A percentile compares a stretch with the other conserved stretches of the same genome.
Conservation (phyloP, 169 alveolate genomes). For the Eimeria acervulina region DNA sequence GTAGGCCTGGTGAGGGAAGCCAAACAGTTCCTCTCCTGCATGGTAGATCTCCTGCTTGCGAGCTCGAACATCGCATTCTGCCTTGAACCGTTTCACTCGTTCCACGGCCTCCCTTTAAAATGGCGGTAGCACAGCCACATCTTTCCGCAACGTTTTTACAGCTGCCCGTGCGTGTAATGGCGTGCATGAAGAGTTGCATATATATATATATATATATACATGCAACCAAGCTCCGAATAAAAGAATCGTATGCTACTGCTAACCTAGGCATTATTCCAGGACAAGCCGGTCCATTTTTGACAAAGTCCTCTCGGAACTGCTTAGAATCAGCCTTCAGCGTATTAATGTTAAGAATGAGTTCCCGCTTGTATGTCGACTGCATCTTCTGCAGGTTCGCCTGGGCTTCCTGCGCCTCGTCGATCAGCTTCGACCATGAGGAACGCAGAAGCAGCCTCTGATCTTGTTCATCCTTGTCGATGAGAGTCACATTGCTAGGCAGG, state of each 20-base stretch:
- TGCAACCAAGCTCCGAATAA: background rate
- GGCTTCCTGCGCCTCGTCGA: slow-evolving; percentile 92
- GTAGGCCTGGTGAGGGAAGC: slow-evolving; percentile 95
- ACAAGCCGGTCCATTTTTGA: slow-evolving; percentile 96
- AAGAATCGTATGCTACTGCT: slow-evolving; percentile 9
- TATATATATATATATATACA: background rate
- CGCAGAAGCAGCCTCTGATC: slow-evolving; percentile 94
- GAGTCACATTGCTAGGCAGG: slow-evolving; percentile 88
- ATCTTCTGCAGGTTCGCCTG: slow-evolving; percentile 92
- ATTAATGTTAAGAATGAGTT: slow-evolving; percentile 93
- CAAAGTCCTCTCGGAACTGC: slow-evolving; percentile 95
- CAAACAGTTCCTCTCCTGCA: slow-evolving; percentile 97
- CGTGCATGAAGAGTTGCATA: background rate
- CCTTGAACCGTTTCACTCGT: slow-evolving; percentile 92
- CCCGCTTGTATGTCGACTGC: slow-evolving; percentile 92
- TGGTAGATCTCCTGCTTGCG: slow-evolving; percentile 94
- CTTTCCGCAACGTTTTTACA: slow-evolving; percentile 52
- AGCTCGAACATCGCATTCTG: slow-evolving; percentile 89
- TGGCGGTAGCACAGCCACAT: slow-evolving; percentile 86
- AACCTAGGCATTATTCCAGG: slow-evolving; percentile 92
- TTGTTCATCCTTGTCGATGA: slow-evolving; percentile 95
- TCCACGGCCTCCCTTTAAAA: slow-evolving; percentile 92
- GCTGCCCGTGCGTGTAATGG: background rate
- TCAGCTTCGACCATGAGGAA: slow-evolving; percentile 94
- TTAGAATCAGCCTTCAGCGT: slow-evolving; percentile 92